Percentiles rank a stretch among this genome's conserved stretches.
Conservation (phyloP, 176 grass and related monocot genomes). For the Phragmites australis region DNA sequence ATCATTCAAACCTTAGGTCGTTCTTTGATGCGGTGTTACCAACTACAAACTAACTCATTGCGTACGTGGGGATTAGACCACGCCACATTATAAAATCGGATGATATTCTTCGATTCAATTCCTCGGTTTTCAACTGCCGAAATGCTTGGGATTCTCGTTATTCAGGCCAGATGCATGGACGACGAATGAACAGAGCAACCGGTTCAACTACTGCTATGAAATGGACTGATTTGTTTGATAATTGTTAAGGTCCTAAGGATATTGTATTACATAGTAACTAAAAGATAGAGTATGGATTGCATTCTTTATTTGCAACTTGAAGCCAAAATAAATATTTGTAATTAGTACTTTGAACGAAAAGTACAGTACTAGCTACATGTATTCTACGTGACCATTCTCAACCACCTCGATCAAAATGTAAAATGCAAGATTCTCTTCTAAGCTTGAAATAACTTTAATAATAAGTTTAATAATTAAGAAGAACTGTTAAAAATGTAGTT, state of each 20-base stretch:
- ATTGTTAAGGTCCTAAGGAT: neutral
- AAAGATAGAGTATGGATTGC: neutral
- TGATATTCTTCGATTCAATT: neutral
- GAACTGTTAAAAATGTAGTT: neutral
- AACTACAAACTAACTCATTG: constrained; percentile 33
- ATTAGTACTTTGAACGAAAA: constrained; percentile 1
- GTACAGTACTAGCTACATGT: constrained; percentile 5
- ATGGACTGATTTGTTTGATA: neutral
- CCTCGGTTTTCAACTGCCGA: neutral
- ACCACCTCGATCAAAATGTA: constrained; percentile 23
- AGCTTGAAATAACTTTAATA: too few relatives aligned
- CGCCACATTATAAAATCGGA: neutral
- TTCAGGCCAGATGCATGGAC: neutral
- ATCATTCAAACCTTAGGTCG: neutral
- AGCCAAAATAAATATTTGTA: constrained; percentile 3
- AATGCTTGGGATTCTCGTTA: neutral
- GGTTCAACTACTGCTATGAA: constrained; percentile 10
- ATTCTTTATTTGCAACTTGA: neutral
- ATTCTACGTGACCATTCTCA: constrained; percentile 28
- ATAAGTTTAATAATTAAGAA: too few relatives aligned
- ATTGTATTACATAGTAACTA: neutral
- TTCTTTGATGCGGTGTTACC: neutral
- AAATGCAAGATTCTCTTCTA: constrained; percentile 27
- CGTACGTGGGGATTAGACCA: constrained; percentile 39
- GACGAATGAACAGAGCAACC: constrained; percentile 2